Evolutionary conservation across 306 rosid genomes (phyloP).

Genomic region (Crataegus laevigata): DNA sequence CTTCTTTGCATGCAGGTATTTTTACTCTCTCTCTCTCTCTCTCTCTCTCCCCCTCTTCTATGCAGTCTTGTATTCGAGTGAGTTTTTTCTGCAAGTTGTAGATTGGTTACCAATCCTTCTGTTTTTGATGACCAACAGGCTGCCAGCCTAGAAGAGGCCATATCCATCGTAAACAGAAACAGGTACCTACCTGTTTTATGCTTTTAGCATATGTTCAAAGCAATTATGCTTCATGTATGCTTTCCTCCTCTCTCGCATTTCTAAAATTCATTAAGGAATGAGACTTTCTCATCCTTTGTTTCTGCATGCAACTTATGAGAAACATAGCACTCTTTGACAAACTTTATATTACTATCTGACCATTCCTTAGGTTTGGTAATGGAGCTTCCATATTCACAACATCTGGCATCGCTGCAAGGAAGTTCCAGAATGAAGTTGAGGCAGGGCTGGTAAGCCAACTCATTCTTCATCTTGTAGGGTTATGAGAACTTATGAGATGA

Average conservation of each 20-base stretch:
- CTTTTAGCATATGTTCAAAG: background rate
- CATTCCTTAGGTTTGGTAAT: conserved; percentile 23
- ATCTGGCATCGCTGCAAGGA: conserved; percentile 48
- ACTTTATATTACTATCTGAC: background rate
- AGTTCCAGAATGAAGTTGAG: conserved; percentile 55
- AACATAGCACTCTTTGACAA: background rate
- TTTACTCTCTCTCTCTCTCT: background rate
- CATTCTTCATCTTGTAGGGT: conserved; percentile 5
- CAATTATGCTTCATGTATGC: background rate
- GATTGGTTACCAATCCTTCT: conserved; percentile 3
- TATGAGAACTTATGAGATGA: background rate
- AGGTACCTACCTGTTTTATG: conserved; percentile 25
- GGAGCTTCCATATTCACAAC: conserved; percentile 59
- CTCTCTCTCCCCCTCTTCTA: background rate
- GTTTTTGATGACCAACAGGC: conserved; percentile 37
- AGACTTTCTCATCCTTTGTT: background rate
- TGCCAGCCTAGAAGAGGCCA: conserved; percentile 58
- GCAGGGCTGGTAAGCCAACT: conserved; percentile 37
- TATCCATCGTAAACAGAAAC: conserved; percentile 53
- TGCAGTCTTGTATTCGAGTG: background rate
- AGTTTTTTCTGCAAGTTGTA: conserved; percentile 6
- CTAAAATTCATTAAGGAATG: conserved; percentile 1
- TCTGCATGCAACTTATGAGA: background rate
- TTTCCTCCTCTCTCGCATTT: background rate
- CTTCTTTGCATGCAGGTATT: conserved; percentile 67